phyloP scores from a whole-genome alignment of 495 filamentous ascomycete species.

The Pseudevernia furfuracea region DNA sequence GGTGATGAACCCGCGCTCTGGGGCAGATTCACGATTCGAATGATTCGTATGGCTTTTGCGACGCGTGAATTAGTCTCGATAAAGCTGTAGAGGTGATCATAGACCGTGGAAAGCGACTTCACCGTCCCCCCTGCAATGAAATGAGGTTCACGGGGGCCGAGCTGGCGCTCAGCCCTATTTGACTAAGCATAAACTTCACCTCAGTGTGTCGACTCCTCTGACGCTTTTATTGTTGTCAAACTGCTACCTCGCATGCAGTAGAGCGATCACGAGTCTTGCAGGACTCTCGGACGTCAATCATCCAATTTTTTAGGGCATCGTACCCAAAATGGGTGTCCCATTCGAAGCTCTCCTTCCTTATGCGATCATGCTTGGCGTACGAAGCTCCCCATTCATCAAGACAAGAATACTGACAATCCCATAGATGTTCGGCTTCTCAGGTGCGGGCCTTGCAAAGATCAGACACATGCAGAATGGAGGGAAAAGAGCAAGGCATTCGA shows the following conservation, averaged over 20 bases:
- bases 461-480: constrained; percentile 77
- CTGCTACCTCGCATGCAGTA: neutral
- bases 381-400: constrained; percentile 32
- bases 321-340: constrained; percentile 76
- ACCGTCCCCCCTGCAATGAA: constrained; percentile 14
- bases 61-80: constrained; percentile 16
- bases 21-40: constrained; percentile 15
- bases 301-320: neutral
- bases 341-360: constrained; percentile 95
- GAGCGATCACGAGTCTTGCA: neutral
- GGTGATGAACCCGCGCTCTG: neutral
- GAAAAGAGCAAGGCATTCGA: constrained; percentile 72
- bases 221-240: neutral
- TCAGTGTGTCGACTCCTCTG: neutral
- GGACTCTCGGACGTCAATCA: neutral
- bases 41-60: constrained; percentile 10
- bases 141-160: constrained; percentile 17
- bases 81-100: constrained; percentile 12
- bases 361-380: constrained; percentile 78
- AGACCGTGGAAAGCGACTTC: constrained; percentile 3
- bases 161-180: no score
- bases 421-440: constrained; percentile 87
- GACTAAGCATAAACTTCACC: constrained; percentile 12
- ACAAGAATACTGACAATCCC: constrained; percentile 28
- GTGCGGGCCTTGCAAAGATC: constrained; percentile 64